phyloP scores from a whole-genome alignment of 495 filamentous ascomycete species.

The Aspergillus saccharolyticus region DNA sequence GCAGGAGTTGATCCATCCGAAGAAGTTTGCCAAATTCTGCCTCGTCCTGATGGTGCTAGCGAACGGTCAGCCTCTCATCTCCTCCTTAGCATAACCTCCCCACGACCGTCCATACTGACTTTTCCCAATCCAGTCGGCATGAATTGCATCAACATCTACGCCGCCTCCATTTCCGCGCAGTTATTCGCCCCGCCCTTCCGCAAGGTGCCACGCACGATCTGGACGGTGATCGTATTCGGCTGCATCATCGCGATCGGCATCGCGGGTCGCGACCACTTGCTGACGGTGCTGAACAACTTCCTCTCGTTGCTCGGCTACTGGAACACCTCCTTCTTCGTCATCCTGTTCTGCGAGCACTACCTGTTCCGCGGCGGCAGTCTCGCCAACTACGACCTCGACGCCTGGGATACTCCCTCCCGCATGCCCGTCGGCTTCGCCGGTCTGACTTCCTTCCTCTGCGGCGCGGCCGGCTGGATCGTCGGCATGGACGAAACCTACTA shows the following conservation, averaged over 20 bases:
- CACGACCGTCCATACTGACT: not conserved
- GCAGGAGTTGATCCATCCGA: slow-evolving; percentile 49
- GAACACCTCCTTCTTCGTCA: slow-evolving; percentile 52
- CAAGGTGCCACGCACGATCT: slow-evolving; percentile 38
- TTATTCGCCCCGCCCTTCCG: slow-evolving; percentile 37
- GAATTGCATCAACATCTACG: slow-evolving; percentile 43
- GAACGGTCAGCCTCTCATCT: slow-evolving; percentile 22
- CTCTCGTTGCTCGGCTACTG: slow-evolving; percentile 57
- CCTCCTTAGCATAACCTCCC: not conserved
- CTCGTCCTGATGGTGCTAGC: slow-evolving; percentile 52
- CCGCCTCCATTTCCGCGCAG: slow-evolving; percentile 36
- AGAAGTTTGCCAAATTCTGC: slow-evolving; percentile 54
- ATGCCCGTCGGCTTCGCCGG: slow-evolving; percentile 31
- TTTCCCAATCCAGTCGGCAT: slow-evolving; percentile 23
- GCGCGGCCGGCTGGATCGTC: slow-evolving; percentile 32
- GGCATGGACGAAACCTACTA: slow-evolving; percentile 39
- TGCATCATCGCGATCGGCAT: slow-evolving; percentile 38
- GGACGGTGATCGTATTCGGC: slow-evolving; percentile 37
- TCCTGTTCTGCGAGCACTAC: slow-evolving; percentile 57
- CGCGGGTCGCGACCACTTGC: slow-evolving; percentile 35
- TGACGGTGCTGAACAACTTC: slow-evolving; percentile 47
- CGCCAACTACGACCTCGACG: slow-evolving; percentile 37
- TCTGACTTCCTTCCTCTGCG: slow-evolving; percentile 27
- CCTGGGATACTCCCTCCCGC: slow-evolving; percentile 27
- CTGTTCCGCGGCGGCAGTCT: slow-evolving; percentile 50